Evolutionary conservation across 345 rosid genomes (phyloP).

Genomic region (Gossypium herbaceum): DNA sequence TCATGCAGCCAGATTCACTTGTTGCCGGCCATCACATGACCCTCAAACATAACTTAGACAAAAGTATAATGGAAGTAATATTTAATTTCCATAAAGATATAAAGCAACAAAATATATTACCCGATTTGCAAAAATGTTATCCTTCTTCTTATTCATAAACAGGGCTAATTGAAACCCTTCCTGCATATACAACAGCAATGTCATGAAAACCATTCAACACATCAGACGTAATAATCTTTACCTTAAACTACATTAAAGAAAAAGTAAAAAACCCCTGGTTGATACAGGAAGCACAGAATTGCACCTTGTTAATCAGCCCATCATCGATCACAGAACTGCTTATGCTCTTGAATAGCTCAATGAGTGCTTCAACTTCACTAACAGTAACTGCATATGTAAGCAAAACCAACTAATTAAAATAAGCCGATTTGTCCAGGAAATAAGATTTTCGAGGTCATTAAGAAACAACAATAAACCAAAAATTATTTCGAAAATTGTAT

Average conservation of each 20-base stretch:
- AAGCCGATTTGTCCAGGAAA: not conserved
- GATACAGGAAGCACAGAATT: not conserved
- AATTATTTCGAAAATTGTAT: too few relatives aligned
- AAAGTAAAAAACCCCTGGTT: not conserved
- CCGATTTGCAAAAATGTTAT: constrained; percentile 91
- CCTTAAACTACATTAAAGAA: not conserved
- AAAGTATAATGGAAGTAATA: not conserved
- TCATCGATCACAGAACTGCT: constrained; percentile 94
- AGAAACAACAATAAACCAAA: too few relatives aligned
- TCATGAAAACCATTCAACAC: not conserved
- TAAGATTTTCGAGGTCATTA: too few relatives aligned
- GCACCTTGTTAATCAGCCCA: constrained; percentile 94
- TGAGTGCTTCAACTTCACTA: constrained; percentile 98
- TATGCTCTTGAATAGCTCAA: constrained; percentile 94
- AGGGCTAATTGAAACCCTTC: constrained; percentile 96
- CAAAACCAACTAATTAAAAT: not conserved
- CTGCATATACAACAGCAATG: constrained; percentile 42
- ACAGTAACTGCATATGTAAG: constrained; percentile 72
- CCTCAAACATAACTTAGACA: not conserved
- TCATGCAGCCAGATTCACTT: not conserved
- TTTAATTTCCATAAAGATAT: not conserved
- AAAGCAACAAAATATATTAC: constrained; percentile 28
- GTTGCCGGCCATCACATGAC: not conserved
- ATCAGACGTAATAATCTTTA: not conserved
- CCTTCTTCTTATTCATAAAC: constrained; percentile 86